Conservation (phyloP, 768 basidiomycete species). For the Pholiota molesta region DNA sequence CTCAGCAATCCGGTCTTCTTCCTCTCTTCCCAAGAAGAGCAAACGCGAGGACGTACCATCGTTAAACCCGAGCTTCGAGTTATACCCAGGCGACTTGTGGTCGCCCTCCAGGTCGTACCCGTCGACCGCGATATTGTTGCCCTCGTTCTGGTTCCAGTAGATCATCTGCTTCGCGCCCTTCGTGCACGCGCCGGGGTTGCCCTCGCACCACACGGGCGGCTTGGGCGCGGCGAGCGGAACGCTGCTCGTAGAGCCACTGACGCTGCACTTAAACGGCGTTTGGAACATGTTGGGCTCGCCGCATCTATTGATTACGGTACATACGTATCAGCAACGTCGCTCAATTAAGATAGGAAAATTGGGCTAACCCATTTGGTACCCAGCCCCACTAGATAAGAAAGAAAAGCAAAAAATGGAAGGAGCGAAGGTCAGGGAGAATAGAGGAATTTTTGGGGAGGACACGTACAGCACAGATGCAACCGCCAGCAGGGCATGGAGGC, state of each 20-base stretch:
- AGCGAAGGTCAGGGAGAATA: constrained; percentile 2
- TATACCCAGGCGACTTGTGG: constrained; percentile 52
- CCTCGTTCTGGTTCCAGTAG: constrained; percentile 52
- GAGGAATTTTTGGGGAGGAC: background rate
- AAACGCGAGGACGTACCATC: constrained; percentile 49
- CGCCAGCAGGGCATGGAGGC: constrained; percentile 51
- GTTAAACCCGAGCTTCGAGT: constrained; percentile 47
- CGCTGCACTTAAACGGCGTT: constrained; percentile 49
- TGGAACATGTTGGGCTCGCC: constrained; percentile 59
- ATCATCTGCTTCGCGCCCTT: constrained; percentile 59
- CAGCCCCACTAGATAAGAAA: constrained; percentile 48
- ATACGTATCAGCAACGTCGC: background rate
- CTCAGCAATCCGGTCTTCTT: too few species aligned
- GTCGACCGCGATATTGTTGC: constrained; percentile 49
- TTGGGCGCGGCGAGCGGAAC: constrained; percentile 43
- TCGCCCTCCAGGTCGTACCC: constrained; percentile 42
- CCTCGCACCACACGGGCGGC: constrained; percentile 57
- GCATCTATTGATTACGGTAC: constrained; percentile 34
- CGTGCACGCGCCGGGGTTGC: constrained; percentile 41
- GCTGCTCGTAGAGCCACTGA: constrained; percentile 43
- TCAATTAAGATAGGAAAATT: background rate
- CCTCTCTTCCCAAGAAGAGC: too few species aligned
- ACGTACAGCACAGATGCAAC: constrained; percentile 57
- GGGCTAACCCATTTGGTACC: constrained; percentile 47
- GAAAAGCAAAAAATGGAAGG: too few species aligned